Conservation (phyloP, 495 filamentous ascomycete species). For the Sporormia fimetaria region DNA sequence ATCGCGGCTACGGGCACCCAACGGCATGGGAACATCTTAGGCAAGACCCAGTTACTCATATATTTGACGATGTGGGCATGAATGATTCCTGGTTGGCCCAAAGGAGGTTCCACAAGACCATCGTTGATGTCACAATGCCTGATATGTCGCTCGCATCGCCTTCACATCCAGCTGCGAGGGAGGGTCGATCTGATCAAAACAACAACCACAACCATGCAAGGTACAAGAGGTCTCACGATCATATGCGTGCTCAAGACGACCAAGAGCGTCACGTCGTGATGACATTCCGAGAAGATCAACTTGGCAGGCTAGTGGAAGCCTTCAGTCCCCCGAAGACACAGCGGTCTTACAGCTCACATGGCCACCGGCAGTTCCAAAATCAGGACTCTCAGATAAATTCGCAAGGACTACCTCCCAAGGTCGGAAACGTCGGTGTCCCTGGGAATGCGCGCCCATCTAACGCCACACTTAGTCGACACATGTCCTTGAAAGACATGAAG, state of each 20-base stretch:
- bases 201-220: background rate
- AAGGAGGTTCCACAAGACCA: background rate
- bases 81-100: constrained; percentile 7
- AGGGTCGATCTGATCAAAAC: background rate
- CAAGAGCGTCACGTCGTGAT: constrained; percentile 10
- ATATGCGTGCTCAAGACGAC: background rate
- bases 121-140: constrained; percentile 11
- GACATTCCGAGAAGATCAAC: constrained; percentile 14
- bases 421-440: constrained; percentile 1
- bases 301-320: constrained; percentile 9
- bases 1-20: background rate
- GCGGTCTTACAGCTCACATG: background rate
- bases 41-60: background rate
- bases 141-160: constrained; percentile 10
- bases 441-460: constrained; percentile 10
- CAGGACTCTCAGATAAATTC: background rate
- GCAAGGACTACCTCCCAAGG: constrained; percentile 4
- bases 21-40: background rate
- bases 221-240: background rate
- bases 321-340: constrained; percentile 16
- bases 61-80: constrained; percentile 15
- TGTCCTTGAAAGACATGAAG: no score
- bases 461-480: no score
- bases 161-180: background rate
- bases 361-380: background rate